A percentile compares a stretch with the other conserved stretches of the same genome.
Conservation (phyloP, 179 eudicot species). For the Pouteria campechiana region DNA sequence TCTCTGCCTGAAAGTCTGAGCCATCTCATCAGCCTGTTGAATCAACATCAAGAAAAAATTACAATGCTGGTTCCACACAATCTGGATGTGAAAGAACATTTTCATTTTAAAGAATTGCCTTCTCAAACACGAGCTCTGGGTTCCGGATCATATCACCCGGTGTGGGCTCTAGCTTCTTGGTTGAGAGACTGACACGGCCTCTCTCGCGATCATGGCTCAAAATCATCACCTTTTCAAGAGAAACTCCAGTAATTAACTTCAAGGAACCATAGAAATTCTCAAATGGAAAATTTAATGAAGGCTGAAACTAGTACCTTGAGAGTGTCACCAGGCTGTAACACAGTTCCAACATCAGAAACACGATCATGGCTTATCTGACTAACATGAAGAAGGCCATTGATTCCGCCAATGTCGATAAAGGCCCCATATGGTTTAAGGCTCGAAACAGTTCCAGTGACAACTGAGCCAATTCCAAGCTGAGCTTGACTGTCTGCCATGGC, state of each 20-base stretch:
- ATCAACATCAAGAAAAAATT: constrained; percentile 1
- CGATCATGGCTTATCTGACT: constrained; percentile 98
- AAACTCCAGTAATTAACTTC: neutral
- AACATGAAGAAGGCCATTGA: constrained; percentile 96
- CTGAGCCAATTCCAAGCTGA: constrained; percentile 94
- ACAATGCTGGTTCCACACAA: neutral
- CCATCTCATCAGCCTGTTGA: constrained; percentile 97
- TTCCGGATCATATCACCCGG: constrained; percentile 99
- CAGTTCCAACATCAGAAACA: constrained; percentile 86
- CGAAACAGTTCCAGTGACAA: constrained; percentile 86
- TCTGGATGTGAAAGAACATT: neutral
- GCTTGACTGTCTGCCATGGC: constrained; percentile 97
- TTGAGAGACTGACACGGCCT: constrained; percentile 96
- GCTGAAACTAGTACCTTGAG: constrained; percentile 71
- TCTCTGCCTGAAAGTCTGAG: constrained; percentile 94
- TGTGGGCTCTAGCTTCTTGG: constrained; percentile 98
- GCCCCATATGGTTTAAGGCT: constrained; percentile 98
- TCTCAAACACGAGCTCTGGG: constrained; percentile 93
- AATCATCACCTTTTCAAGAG: constrained; percentile 65
- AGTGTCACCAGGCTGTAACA: constrained; percentile 92
- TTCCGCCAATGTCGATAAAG: constrained; percentile 96
- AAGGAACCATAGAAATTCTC: neutral
- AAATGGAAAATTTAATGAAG: no score
- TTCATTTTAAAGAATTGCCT: constrained; percentile 34
- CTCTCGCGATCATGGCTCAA: constrained; percentile 97